Conservation (phyloP, 768 basidiomycete species). For the Dentipellis sp. region DNA sequence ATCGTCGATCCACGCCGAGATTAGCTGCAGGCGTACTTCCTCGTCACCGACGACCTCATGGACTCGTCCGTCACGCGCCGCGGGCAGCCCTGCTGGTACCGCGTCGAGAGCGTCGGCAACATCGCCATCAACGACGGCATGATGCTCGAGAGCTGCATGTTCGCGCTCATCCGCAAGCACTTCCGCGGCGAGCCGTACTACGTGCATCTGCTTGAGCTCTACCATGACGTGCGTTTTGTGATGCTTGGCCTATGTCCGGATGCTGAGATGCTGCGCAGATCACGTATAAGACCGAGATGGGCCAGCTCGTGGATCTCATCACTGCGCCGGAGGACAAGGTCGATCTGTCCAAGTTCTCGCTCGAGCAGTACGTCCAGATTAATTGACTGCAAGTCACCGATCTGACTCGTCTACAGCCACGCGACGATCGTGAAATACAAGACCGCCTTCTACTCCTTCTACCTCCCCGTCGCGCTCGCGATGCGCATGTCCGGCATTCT, state of each 20-base stretch:
- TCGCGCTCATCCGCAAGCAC: constrained; percentile 78
- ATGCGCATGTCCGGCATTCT: constrained; percentile 72
- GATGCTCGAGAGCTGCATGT: constrained; percentile 94
- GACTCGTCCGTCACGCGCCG: constrained; percentile 89
- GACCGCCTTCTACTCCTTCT: constrained; percentile 97
- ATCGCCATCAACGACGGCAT: constrained; percentile 95
- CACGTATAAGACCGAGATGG: constrained; percentile 89
- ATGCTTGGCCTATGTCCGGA: neutral
- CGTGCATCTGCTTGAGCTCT: constrained; percentile 81
- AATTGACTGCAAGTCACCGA: neutral
- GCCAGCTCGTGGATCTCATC: constrained; percentile 92
- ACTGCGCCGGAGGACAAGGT: constrained; percentile 89
- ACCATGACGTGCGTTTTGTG: constrained; percentile 64
- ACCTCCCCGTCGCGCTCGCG: constrained; percentile 93
- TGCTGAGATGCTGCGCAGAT: constrained; percentile 21
- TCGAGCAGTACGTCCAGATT: constrained; percentile 51
- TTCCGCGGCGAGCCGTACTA: constrained; percentile 79
- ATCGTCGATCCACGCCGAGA: neutral
- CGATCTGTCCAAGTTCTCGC: constrained; percentile 81
- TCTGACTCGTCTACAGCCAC: constrained; percentile 42
- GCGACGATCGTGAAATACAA: constrained; percentile 93
- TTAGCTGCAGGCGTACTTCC: constrained; percentile 95
- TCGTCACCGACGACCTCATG: constrained; percentile 98
- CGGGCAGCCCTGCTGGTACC: constrained; percentile 94
- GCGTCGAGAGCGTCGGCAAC: constrained; percentile 54